Conservation (phyloP, 202 grass and related monocot species). For the Miscanthus sacchariflorus region DNA sequence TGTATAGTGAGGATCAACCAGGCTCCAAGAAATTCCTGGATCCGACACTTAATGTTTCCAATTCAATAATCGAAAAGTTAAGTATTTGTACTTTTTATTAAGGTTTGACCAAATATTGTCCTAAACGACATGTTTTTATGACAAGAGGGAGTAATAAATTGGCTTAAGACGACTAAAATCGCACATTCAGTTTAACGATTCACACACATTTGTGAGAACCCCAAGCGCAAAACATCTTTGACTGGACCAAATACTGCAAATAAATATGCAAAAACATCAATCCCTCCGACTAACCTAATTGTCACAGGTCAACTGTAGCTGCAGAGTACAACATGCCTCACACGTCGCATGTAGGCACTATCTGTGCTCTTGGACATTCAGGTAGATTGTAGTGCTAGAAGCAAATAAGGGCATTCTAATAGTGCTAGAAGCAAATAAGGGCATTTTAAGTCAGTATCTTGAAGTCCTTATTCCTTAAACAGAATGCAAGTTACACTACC, state of each 20-base stretch:
- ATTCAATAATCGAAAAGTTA: background rate
- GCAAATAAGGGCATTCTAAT: background rate
- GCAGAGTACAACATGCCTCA: conserved; percentile 7
- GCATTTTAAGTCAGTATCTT: conserved; percentile 24
- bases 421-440: background rate
- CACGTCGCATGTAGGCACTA: background rate
- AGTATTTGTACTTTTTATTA: background rate
- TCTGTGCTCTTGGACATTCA: background rate
- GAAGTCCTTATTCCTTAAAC: conserved; percentile 2
- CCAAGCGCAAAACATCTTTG: conserved; percentile 26
- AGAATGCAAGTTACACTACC: conserved; percentile 27
- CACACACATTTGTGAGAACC: background rate
- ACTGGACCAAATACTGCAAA: conserved; percentile 16
- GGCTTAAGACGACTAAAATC: background rate
- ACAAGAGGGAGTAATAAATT: background rate
- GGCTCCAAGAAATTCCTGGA: background rate
- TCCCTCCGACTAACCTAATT: background rate
- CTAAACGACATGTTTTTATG: background rate
- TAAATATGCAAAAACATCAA: conserved; percentile 30
- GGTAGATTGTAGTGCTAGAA: background rate
- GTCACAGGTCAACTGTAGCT: conserved; percentile 10
- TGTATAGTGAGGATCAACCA: background rate
- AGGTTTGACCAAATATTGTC: background rate
- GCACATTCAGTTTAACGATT: background rate
- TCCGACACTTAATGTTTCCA: background rate